Evolutionary conservation across 2,329 filamentous ascomycete species (phyloP).

Genomic region (Apiospora arundinis): DNA sequence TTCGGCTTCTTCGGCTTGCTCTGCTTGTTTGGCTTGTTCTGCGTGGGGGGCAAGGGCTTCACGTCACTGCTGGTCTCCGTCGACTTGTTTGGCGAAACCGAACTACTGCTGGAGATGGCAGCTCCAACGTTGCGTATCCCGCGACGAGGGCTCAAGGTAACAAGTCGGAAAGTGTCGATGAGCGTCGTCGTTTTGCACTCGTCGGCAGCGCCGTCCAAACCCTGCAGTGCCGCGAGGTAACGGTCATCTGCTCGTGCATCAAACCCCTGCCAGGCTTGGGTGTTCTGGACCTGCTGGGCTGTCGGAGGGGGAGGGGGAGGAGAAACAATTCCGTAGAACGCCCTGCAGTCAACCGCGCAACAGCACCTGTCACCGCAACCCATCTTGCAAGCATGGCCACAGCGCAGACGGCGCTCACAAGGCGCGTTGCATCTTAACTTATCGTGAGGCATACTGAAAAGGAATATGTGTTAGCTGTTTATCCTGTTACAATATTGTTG

Average conservation of each 20-base stretch:
- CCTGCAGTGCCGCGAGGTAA: too few relatives aligned
- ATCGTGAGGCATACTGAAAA: constrained; percentile 34
- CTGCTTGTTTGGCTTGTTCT: too few relatives aligned
- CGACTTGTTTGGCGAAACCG: not conserved
- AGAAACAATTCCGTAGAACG: not conserved
- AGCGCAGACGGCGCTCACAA: constrained; percentile 35
- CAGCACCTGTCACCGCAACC: constrained; percentile 36
- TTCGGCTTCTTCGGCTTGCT: not conserved
- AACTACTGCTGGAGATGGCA: not conserved
- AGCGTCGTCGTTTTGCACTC: not conserved
- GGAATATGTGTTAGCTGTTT: not conserved
- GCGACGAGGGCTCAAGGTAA: not conserved
- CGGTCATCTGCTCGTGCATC: not conserved
- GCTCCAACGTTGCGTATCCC: not conserved
- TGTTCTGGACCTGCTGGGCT: not conserved
- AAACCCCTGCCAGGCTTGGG: not conserved
- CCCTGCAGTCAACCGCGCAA: constrained; percentile 26
- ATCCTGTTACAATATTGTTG: not conserved
- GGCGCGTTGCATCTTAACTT: constrained; percentile 35
- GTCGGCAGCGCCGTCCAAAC: not conserved
- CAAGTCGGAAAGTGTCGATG: not conserved
- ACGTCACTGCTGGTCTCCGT: not conserved
- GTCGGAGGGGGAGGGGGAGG: not conserved
- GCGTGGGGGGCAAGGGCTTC: too few relatives aligned
- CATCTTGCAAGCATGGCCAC: constrained; percentile 36